Conservation (phyloP, 345 rosid species). For the Syzygium oleosum region DNA sequence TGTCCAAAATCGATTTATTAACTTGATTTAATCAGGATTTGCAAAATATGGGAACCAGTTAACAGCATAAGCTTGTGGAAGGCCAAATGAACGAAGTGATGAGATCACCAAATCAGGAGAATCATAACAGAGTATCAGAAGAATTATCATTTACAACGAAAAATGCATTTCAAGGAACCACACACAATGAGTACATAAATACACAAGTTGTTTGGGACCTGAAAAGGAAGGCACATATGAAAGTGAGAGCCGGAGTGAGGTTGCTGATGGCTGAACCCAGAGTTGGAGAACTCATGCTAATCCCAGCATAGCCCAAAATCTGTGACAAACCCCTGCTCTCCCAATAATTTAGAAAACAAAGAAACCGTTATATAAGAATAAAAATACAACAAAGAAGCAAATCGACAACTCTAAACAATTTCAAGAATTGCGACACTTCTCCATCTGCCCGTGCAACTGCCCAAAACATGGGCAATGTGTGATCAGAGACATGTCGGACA, state of each 20-base stretch:
- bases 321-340: background rate
- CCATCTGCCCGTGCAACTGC: background rate
- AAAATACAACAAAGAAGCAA: background rate
- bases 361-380: background rate
- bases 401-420: background rate
- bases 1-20: background rate
- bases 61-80: background rate
- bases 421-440: background rate
- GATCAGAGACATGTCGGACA: background rate
- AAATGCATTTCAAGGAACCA: background rate
- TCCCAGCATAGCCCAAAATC: conserved; percentile 1
- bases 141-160: background rate
- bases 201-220: background rate
- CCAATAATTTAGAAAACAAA: background rate
- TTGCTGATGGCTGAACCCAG: conserved; percentile 1
- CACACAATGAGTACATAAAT: background rate
- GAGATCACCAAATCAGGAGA: background rate
- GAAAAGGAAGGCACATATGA: conserved; percentile 1
- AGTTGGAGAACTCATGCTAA: conserved; percentile 3
- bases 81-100: background rate
- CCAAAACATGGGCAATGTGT: background rate
- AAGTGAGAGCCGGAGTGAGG: background rate
- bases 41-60: background rate
- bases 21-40: background rate
- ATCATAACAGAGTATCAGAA: background rate